These are phyloP conservation scores for Edaphochlamys debaryana DNA, from an alignment of 139 green algal genomes.

Conservation along the genomic window DNA sequence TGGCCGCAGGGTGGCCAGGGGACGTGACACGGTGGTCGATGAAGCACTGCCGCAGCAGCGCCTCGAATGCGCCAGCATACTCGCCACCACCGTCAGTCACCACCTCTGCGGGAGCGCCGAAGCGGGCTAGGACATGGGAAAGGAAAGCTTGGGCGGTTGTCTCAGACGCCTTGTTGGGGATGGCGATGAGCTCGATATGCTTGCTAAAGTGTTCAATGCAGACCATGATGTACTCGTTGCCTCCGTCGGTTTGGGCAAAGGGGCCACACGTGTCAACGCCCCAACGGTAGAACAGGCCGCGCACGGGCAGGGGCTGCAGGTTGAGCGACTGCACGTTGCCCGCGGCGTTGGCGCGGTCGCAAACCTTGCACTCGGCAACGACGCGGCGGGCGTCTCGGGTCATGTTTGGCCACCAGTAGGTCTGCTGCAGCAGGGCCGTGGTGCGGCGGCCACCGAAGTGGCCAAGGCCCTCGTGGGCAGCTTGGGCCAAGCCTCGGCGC, in stretches of 20 bases:
- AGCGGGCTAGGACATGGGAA: conserved; percentile 9
- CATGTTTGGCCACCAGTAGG: too few relatives aligned
- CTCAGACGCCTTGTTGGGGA: conserved; percentile 2
- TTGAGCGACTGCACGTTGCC: too few relatives aligned
- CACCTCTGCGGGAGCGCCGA: conserved; percentile 20
- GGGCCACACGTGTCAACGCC: conserved; percentile 21
- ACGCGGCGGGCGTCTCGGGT: too few relatives aligned
- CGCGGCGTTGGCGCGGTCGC: too few relatives aligned
- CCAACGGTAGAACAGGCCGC: conserved; percentile 33
- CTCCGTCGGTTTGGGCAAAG: not conserved
- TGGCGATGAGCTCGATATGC: conserved; percentile 27
- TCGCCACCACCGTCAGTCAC: conserved; percentile 38
- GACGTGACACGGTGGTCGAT: conserved; percentile 3
- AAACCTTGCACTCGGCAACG: too few relatives aligned
- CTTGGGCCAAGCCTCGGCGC: too few relatives aligned
- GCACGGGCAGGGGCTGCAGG: too few relatives aligned
- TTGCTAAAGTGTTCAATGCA: conserved; percentile 47
- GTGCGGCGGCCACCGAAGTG: too few relatives aligned
- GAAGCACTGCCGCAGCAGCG: conserved; percentile 20
- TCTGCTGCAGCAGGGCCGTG: too few relatives aligned
- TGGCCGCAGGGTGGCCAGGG: not conserved
- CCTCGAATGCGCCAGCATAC: conserved; percentile 18
- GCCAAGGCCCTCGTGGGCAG: too few relatives aligned
- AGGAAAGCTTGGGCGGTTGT: not conserved
- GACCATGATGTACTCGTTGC: conserved; percentile 45